phyloP scores from a whole-genome alignment of 169 alveolate species.

The Babesia bovis region DNA sequence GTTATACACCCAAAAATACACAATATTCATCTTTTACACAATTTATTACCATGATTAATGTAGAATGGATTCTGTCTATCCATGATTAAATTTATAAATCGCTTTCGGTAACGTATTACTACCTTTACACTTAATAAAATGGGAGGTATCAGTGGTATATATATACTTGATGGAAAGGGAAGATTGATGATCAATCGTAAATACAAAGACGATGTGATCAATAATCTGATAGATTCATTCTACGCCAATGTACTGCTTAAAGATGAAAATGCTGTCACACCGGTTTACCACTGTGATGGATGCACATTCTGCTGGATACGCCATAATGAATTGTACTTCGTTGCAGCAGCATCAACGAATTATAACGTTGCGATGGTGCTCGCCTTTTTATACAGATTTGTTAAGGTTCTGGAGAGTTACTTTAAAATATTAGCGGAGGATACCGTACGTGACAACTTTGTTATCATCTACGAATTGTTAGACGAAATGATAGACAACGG shows the following conservation, averaged over 20 bases:
- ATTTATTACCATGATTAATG: too few relatives aligned
- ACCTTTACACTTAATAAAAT: slow-evolving; percentile 40
- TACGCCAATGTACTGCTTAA: slow-evolving; percentile 91
- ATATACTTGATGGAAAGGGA: slow-evolving; percentile 90
- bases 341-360: slow-evolving; percentile 80
- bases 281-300: slow-evolving; percentile 93
- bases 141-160: slow-evolving; percentile 91
- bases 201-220: slow-evolving; percentile 84
- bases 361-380: slow-evolving; percentile 72
- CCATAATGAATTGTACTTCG: slow-evolving; percentile 90
- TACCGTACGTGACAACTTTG: slow-evolving; percentile 98
- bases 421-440: slow-evolving; percentile 97
- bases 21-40: too few relatives aligned
- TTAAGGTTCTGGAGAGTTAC: slow-evolving; percentile 90
- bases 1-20: too few relatives aligned
- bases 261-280: slow-evolving; percentile 91
- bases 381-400: slow-evolving; percentile 71
- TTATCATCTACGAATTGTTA: slow-evolving; percentile 95
- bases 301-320: slow-evolving; percentile 95
- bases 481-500: slow-evolving; percentile 99
- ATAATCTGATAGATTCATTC: slow-evolving; percentile 81
- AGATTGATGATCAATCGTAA: slow-evolving; percentile 86
- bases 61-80: too few relatives aligned
- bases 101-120: too few relatives aligned
- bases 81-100: too few relatives aligned